Conservation (phyloP, 179 eudicot genomes). For the Carnegiea gigantea region DNA sequence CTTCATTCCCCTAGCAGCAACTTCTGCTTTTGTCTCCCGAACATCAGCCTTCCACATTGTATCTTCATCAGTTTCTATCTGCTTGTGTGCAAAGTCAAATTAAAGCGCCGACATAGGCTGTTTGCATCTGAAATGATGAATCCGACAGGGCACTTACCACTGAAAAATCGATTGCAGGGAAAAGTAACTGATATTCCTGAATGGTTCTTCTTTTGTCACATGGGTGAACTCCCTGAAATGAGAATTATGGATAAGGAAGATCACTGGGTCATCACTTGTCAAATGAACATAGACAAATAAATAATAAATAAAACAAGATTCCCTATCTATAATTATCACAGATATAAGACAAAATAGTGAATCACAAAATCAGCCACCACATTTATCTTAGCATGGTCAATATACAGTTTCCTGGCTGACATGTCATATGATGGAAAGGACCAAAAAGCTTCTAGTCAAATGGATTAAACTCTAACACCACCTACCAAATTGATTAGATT, state of each 20-base stretch:
- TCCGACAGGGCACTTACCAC: conserved; percentile 43
- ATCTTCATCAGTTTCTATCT: conserved; percentile 95
- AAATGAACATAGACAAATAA: background rate
- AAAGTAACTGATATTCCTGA: conserved; percentile 69
- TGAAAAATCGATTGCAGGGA: conserved; percentile 89
- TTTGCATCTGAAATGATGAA: background rate
- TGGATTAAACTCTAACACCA: background rate
- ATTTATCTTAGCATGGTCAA: background rate
- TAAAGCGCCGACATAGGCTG: background rate
- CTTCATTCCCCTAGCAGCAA: conserved; percentile 76
- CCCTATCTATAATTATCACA: background rate
- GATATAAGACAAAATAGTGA: background rate
- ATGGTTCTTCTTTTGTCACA: conserved; percentile 87
- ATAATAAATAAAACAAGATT: background rate
- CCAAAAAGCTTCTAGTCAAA: background rate
- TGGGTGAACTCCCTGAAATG: conserved; percentile 87
- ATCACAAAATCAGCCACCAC: background rate
- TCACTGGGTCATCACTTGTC: background rate
- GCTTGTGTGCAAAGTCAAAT: conserved; percentile 9
- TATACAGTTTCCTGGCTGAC: background rate
- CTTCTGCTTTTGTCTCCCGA: conserved; percentile 86
- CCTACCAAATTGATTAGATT: conserved; percentile 6
- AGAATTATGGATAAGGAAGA: conserved; percentile 17
- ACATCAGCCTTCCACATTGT: conserved; percentile 69
- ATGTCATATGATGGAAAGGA: background rate